A percentile compares a stretch with the other conserved stretches of the same genome.
phyloP scores from a whole-genome alignment of 495 filamentous ascomycete genomes.

The Talaromyces adpressus region DNA sequence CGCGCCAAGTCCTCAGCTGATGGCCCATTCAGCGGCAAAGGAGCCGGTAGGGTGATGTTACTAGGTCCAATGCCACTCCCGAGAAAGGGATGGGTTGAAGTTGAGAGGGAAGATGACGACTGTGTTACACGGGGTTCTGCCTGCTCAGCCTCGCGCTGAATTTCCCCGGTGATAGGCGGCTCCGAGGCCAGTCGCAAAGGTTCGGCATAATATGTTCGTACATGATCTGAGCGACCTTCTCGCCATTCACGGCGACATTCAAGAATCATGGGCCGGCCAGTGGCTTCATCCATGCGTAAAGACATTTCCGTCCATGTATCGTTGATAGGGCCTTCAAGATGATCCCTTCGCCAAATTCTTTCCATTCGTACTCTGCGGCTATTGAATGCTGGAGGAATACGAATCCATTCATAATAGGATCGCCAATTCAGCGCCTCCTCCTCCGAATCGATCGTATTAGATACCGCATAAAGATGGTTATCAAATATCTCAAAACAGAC shows the following conservation, averaged over 20 bases:
- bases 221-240: slow-evolving; percentile 48
- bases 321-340: slow-evolving; percentile 68
- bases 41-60: slow-evolving; percentile 1
- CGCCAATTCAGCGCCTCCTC: slow-evolving; percentile 61
- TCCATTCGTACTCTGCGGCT: slow-evolving; percentile 25
- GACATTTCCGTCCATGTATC: slow-evolving; percentile 68
- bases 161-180: neutral
- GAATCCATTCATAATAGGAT: slow-evolving; percentile 64
- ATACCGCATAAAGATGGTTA: slow-evolving; percentile 65
- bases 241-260: slow-evolving; percentile 71
- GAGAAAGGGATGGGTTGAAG: neutral
- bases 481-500: slow-evolving; percentile 67
- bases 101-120: neutral
- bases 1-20: neutral
- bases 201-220: slow-evolving; percentile 63
- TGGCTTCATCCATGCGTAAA: slow-evolving; percentile 56
- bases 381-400: slow-evolving; percentile 41
- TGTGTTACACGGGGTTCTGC: neutral
- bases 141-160: neutral
- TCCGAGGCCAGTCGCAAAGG: slow-evolving; percentile 43
- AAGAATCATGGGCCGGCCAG: slow-evolving; percentile 52
- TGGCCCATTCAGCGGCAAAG: neutral
- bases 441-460: slow-evolving; percentile 56
- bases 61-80: neutral
- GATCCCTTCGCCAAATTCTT: slow-evolving; percentile 58